phyloP scores from a whole-genome alignment of 352 stramenopile genomes.

The Saprolegnia parasitica region DNA sequence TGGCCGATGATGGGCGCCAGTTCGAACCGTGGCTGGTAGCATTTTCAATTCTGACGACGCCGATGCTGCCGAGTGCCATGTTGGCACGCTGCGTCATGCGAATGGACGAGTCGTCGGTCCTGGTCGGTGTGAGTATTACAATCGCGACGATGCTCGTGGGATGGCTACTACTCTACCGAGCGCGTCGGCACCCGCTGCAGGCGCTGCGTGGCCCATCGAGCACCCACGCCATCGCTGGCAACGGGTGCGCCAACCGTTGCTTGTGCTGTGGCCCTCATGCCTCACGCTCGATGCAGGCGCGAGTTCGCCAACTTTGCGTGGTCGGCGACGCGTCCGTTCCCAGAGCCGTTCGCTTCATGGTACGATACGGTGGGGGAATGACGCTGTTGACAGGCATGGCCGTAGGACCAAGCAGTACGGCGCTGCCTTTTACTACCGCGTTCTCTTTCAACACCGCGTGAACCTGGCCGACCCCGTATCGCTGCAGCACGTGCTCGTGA shows the following conservation, averaged over 20 bases:
- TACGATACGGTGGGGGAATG: background rate
- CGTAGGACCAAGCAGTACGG: slow-evolving; percentile 21
- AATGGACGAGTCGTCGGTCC: background rate
- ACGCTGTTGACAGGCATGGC: background rate
- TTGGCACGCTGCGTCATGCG: too few species aligned
- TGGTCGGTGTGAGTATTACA: background rate
- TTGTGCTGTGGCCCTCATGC: background rate
- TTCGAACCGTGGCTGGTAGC: too few species aligned
- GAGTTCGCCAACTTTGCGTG: background rate
- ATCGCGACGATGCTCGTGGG: background rate
- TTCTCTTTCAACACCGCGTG: slow-evolving; percentile 20
- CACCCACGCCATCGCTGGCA: background rate
- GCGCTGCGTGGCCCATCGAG: background rate
- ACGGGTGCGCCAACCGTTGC: background rate
- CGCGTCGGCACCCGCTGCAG: background rate
- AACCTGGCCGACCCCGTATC: slow-evolving; percentile 12
- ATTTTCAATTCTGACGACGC: too few species aligned
- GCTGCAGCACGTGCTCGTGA: slow-evolving; percentile 16
- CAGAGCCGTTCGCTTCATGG: slow-evolving; percentile 8
- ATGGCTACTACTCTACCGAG: background rate
- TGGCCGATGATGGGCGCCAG: too few species aligned
- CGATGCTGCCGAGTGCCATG: too few species aligned
- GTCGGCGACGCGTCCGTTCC: background rate
- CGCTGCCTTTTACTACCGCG: slow-evolving; percentile 16
- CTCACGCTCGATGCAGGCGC: background rate